A percentile compares a stretch with the other conserved stretches of the same genome.
Evolutionary conservation across 2,329 filamentous ascomycete species (phyloP).

Genomic region (Chrysosporium queenslandicum): DNA sequence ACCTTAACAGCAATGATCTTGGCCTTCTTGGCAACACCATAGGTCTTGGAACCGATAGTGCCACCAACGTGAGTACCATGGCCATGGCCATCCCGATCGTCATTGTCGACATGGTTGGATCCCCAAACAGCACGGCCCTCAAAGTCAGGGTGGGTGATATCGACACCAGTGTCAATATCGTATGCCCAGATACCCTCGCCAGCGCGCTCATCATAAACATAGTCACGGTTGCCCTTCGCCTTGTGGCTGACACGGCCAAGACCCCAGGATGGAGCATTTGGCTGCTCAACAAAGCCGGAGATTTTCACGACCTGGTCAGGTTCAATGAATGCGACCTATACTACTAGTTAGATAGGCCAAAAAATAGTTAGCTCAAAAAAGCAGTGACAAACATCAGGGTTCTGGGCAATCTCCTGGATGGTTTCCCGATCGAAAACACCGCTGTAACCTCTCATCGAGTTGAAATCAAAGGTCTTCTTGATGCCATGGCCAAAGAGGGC

Average conservation of each 20-base stretch:
- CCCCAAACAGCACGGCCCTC: slow-evolving; percentile 30
- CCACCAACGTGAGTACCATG: slow-evolving; percentile 35
- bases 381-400: slow-evolving; percentile 6
- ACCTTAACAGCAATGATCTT: slow-evolving; percentile 42
- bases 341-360: not conserved
- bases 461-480: slow-evolving; percentile 8
- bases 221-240: slow-evolving; percentile 20
- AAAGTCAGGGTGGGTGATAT: slow-evolving; percentile 28
- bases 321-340: slow-evolving; percentile 17
- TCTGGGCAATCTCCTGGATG: slow-evolving; percentile 6
- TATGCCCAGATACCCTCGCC: slow-evolving; percentile 31
- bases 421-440: slow-evolving; percentile 11
- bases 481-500: slow-evolving; percentile 1
- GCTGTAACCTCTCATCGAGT: slow-evolving; percentile 9
- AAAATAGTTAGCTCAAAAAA: not conserved
- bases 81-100: slow-evolving; percentile 23
- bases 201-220: slow-evolving; percentile 29
- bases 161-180: slow-evolving; percentile 33
- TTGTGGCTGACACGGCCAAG: slow-evolving; percentile 29
- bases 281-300: slow-evolving; percentile 14
- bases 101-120: slow-evolving; percentile 24
- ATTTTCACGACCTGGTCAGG: slow-evolving; percentile 9
- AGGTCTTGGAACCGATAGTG: slow-evolving; percentile 28
- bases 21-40: slow-evolving; percentile 32
- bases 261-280: slow-evolving; percentile 27